Base-by-base conservation (phyloP, 257 asterid genomes). In the Nemophila menziesii region DNA sequence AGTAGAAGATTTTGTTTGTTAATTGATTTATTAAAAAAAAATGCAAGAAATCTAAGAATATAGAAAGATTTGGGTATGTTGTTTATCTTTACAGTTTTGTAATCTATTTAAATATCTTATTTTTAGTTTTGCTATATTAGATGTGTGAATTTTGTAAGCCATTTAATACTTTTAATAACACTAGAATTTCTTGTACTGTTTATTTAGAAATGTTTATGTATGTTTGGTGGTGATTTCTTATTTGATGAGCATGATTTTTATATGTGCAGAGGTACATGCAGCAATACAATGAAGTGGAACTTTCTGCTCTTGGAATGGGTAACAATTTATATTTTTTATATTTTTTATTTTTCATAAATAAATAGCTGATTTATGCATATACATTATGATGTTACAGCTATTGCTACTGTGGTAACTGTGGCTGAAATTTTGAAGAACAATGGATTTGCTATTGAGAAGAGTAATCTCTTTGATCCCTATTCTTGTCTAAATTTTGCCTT, bases 231-330 rank as follows among this genome's bases (percentile, higher is more conserved):
- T 18, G 36, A 17, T 19, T 1, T 41, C n/a, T 41, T 15, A 8
- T 41, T 20, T 50, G 45, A 15, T 22, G 7, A 20, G 21, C 11
- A 26, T 23, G 27, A 4, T 49, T 16, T 4, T 33, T 46, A 33
- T 61, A 43, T 55, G 17, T 49, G 53, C 84, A 80, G 93, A 80
- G 82, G 72, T 77, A 77, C 63, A 26, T 80, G 92, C 78, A 73
- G 57, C 76, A 76, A 22, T 68, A 55, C 68, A 42, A 63, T 23
- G 86, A 79, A 48, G 86, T 75, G 71, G 92, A 79, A 57, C 82
- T 79, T 58, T 79, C 86, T 60, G 92, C 77, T 47, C 92, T 80
- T 37, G 92, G 92, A 53, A 80, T 80, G 92, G 86, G 92, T 80
- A 80, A 19, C 12, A 17, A 10, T 58, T 59, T 50, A 51, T 16